Percentiles rank a stretch among this genome's conserved stretches.
Conservation (phyloP, 768 basidiomycete species). For the Lepiota subincarnata region DNA sequence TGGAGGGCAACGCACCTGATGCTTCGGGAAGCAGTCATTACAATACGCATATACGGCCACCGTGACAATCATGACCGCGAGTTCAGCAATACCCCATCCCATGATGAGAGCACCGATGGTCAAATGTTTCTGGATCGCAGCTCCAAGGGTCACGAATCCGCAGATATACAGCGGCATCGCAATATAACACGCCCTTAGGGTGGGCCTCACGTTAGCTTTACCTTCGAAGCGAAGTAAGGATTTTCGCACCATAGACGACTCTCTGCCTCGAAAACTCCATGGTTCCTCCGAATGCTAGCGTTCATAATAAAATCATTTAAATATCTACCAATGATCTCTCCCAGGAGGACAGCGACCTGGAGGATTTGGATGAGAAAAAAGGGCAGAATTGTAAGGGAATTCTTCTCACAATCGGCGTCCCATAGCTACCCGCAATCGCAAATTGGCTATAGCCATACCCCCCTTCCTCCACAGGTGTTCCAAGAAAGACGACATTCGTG, state of each 20-base stretch:
- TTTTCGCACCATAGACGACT: conserved; percentile 43
- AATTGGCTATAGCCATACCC: conserved; percentile 7
- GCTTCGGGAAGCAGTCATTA: conserved; percentile 20
- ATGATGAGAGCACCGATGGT: conserved; percentile 46
- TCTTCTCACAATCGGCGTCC: conserved; percentile 2
- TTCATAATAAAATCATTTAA: conserved; percentile 32
- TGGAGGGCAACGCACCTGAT: conserved; percentile 24
- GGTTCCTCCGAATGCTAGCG: conserved; percentile 26
- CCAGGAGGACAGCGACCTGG: conserved; percentile 31
- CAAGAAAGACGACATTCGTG: conserved; percentile 22
- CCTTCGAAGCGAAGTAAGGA: not conserved
- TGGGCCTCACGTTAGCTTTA: too few relatives aligned
- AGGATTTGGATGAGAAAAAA: conserved; percentile 18
- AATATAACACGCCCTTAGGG: conserved; percentile 46
- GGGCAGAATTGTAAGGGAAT: conserved; percentile 20
- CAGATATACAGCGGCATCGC: conserved; percentile 49
- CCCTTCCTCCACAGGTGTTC: conserved; percentile 1
- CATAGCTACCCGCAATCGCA: conserved; percentile 9
- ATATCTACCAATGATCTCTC: conserved; percentile 32
- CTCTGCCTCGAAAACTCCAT: conserved; percentile 39
- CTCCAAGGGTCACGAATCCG: conserved; percentile 51
- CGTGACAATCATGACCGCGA: conserved; percentile 48
- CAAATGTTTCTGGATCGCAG: conserved; percentile 42
- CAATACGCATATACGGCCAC: conserved; percentile 43
- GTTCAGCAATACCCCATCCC: conserved; percentile 55